A percentile compares a stretch with the other conserved stretches of the same genome.
Evolutionary conservation across 441 rosid genomes (phyloP).

Genomic region (Populus hybrid): DNA sequence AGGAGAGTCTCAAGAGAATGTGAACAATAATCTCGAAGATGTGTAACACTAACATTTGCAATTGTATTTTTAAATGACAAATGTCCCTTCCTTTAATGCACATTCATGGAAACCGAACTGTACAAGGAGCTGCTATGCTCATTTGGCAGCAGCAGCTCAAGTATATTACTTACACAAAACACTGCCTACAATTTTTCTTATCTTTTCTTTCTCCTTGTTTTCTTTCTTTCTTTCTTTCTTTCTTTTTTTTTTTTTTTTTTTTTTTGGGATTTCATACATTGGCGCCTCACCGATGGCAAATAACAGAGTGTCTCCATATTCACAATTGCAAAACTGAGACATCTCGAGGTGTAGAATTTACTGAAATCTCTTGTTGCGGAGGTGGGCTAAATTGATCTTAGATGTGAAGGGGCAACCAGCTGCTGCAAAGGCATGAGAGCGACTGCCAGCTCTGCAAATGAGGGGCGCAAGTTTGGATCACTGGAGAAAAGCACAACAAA

Average conservation of each 20-base stretch:
- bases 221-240: too few species aligned
- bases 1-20: not conserved
- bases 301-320: conserved; percentile 28
- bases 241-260: too few species aligned
- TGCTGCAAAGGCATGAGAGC: conserved; percentile 77
- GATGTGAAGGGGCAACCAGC: conserved; percentile 54
- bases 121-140: not conserved
- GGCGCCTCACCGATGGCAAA: conserved; percentile 5
- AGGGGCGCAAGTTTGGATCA: conserved; percentile 87
- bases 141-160: too few species aligned
- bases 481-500: conserved; percentile 34
- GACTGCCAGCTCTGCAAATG: conserved; percentile 75
- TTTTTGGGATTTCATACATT: conserved; percentile 3
- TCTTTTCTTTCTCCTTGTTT: not conserved
- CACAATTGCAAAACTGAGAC: conserved; percentile 33
- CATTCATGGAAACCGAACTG: not conserved
- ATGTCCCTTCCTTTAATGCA: not conserved
- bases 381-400: conserved; percentile 45
- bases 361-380: conserved; percentile 49
- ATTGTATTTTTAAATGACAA: not conserved
- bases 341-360: conserved; percentile 57
- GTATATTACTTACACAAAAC: too few species aligned
- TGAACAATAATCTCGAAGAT: not conserved
- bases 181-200: too few species aligned
- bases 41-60: not conserved